Percentiles rank a stretch among this genome's conserved stretches.
phyloP scores from a whole-genome alignment of 148 eudicot species.

The Camellia japonica region DNA sequence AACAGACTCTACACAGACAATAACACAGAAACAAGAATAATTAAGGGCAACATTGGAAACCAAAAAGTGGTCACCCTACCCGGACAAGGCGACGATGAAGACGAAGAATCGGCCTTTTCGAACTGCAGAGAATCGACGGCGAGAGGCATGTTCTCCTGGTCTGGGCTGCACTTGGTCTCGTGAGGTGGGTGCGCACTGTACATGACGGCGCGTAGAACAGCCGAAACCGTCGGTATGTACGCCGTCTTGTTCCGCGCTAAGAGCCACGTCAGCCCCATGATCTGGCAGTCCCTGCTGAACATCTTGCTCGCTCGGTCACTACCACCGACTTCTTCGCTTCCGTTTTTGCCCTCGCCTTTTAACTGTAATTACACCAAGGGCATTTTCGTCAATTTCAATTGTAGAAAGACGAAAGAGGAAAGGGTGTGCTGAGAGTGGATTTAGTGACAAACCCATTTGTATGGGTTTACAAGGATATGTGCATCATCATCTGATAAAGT shows the following conservation, averaged over 20 bases:
- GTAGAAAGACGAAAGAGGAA: background rate
- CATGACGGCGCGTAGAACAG: slow-evolving; percentile 87
- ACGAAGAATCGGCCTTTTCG: slow-evolving; percentile 31
- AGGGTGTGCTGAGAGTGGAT: no score
- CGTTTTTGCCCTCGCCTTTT: slow-evolving; percentile 51
- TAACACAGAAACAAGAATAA: background rate
- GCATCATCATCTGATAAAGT: no score
- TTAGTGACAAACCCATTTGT: no score
- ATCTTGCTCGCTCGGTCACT: slow-evolving; percentile 56
- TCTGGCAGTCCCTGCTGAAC: slow-evolving; percentile 71
- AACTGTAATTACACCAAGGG: slow-evolving; percentile 40
- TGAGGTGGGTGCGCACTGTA: slow-evolving; percentile 86
- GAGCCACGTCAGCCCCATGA: slow-evolving; percentile 97
- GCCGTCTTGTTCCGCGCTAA: slow-evolving; percentile 85
- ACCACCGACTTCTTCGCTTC: slow-evolving; percentile 20
- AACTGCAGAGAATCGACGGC: slow-evolving; percentile 95
- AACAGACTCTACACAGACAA: background rate
- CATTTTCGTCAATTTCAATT: background rate
- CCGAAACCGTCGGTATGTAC: slow-evolving; percentile 91
- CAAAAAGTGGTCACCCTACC: background rate
- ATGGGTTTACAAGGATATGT: no score
- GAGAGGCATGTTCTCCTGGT: slow-evolving; percentile 97
- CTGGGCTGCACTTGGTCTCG: slow-evolving; percentile 76
- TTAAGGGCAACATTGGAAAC: slow-evolving; percentile 18
- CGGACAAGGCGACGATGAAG: slow-evolving; percentile 11